Percentiles rank a stretch among this genome's conserved stretches.
Conservation (phyloP, 2,329 filamentous ascomycete genomes). For the Stromatinia cepivora region DNA sequence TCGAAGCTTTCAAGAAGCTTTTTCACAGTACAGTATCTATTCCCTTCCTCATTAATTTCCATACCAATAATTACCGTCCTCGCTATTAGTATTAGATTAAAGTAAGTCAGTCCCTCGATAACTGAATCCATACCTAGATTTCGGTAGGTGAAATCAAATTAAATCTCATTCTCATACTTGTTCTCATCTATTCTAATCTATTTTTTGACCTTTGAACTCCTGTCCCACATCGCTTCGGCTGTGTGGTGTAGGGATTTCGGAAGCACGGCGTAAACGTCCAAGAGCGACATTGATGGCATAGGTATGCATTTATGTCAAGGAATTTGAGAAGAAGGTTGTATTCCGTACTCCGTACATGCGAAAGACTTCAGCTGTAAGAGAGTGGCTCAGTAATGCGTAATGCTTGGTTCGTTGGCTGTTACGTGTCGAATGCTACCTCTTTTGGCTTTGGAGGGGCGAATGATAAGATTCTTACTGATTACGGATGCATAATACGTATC, state of each 20-base stretch:
- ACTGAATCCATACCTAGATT: background rate
- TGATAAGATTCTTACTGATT: background rate
- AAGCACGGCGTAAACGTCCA: background rate
- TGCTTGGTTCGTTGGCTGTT: slow-evolving; percentile 15
- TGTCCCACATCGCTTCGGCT: background rate
- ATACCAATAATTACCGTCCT: background rate
- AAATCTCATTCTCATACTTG: background rate
- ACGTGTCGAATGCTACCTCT: background rate
- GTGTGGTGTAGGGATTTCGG: slow-evolving; percentile 6
- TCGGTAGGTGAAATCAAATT: slow-evolving; percentile 1
- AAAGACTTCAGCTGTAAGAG: background rate
- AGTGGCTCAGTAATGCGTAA: background rate
- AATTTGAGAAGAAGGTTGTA: background rate
- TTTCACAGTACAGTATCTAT: background rate
- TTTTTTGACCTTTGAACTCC: no score
- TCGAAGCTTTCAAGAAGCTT: background rate
- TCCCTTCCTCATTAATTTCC: background rate
- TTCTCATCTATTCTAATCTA: background rate
- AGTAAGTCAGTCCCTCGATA: background rate
- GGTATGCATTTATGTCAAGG: background rate
- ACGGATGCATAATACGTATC: background rate
- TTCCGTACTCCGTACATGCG: background rate
- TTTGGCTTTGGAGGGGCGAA: background rate
- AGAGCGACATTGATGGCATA: background rate
- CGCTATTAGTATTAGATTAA: background rate